phyloP scores from a whole-genome alignment of 2,329 filamentous ascomycete genomes.

The Chaetomiaceae sp. region DNA sequence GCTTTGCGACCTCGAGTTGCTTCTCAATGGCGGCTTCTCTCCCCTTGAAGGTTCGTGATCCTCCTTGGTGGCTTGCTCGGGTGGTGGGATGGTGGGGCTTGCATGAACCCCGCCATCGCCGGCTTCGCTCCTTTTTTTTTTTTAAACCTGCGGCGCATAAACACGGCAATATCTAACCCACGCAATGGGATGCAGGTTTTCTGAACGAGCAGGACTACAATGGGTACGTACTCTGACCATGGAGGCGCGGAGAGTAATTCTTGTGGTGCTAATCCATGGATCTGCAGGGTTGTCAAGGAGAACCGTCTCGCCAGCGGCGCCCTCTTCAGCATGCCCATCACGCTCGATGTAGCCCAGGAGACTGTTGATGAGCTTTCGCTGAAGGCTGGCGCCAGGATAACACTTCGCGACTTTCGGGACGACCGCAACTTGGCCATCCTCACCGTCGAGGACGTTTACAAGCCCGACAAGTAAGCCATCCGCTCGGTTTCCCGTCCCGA shows the following conservation, averaged over 20 bases:
- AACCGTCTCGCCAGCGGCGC: slow-evolving; percentile 81
- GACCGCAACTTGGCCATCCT: slow-evolving; percentile 94
- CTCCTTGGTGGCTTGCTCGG: neutral
- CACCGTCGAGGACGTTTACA: slow-evolving; percentile 92
- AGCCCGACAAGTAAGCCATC: slow-evolving; percentile 78
- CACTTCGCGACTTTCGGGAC: slow-evolving; percentile 91
- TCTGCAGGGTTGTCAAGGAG: slow-evolving; percentile 72
- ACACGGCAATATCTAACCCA: slow-evolving; percentile 9
- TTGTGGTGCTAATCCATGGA: slow-evolving; percentile 26
- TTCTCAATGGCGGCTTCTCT: slow-evolving; percentile 96
- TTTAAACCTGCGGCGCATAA: neutral
- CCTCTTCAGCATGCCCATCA: slow-evolving; percentile 96
- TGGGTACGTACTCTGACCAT: slow-evolving; percentile 57
- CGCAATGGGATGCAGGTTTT: slow-evolving; percentile 60
- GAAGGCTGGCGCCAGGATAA: slow-evolving; percentile 74
- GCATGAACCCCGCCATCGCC: slow-evolving; percentile 23
- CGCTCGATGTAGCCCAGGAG: slow-evolving; percentile 73
- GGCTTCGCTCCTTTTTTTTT: neutral
- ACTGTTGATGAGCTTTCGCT: slow-evolving; percentile 69
- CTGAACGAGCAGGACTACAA: slow-evolving; percentile 97
- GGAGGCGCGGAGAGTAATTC: too few relatives aligned
- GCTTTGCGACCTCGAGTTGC: slow-evolving; percentile 94
- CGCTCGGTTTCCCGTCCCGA: slow-evolving; percentile 1
- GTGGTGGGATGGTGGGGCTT: slow-evolving; percentile 22
- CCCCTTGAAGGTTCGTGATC: slow-evolving; percentile 77